These are phyloP conservation scores for Croton setiger DNA, from an alignment of 441 rosid species.

Conservation along the genomic window DNA sequence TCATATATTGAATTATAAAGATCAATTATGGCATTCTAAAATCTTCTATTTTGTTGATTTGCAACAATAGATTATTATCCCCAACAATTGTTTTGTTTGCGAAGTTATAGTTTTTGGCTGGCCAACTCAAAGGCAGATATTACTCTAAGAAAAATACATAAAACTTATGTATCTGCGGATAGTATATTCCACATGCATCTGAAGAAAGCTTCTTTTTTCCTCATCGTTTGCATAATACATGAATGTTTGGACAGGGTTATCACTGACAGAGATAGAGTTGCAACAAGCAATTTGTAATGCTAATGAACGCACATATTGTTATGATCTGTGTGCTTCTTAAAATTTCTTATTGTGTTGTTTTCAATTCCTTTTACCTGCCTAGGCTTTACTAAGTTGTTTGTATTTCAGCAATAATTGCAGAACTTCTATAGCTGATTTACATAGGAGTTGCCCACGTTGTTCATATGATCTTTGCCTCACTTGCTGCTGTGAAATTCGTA, in stretches of 20 bases:
- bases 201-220: background rate
- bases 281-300: constrained; percentile 20
- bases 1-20: background rate
- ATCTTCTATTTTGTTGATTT: background rate
- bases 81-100: background rate
- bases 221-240: background rate
- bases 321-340: background rate
- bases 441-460: constrained; percentile 59
- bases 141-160: background rate
- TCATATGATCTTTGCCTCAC: constrained; percentile 54
- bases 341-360: background rate
- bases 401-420: constrained; percentile 53
- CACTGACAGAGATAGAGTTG: constrained; percentile 23
- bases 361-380: background rate
- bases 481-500: constrained; percentile 63
- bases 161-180: background rate
- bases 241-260: constrained; percentile 26
- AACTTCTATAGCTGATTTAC: constrained; percentile 61
- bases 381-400: background rate
- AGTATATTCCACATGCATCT: background rate
- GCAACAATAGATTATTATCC: background rate
- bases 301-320: constrained; percentile 39
- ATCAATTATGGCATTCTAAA: background rate
- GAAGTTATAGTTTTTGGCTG: background rate
- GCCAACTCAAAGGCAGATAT: background rate